Evolutionary conservation across 768 basidiomycete species (phyloP).

Genomic region (Tylopilus rubrobrunneus): DNA sequence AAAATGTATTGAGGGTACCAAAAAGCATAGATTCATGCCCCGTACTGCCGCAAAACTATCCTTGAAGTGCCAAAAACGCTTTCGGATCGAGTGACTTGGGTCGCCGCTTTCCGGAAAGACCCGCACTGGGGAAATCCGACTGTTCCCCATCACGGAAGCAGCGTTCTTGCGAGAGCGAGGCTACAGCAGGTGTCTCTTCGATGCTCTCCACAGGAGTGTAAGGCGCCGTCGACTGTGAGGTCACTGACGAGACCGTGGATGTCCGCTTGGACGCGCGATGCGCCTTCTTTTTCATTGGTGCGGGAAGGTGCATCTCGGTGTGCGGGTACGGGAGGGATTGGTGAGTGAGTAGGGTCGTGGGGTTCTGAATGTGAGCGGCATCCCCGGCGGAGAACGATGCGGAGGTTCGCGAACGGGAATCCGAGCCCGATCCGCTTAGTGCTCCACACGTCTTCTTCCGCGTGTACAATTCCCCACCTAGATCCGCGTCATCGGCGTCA

Average conservation of each 20-base stretch:
- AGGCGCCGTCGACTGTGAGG: conserved; percentile 45
- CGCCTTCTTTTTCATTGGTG: conserved; percentile 16
- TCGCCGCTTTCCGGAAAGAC: conserved; percentile 31
- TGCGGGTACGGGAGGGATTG: conserved; percentile 26
- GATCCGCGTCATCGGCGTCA: conserved; percentile 52
- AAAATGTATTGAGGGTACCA: too few relatives aligned
- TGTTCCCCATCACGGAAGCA: conserved; percentile 27
- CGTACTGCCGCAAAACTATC: neutral
- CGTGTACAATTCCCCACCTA: conserved; percentile 55
- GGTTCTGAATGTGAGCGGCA: conserved; percentile 20
- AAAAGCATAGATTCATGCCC: neutral
- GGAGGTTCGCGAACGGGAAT: conserved; percentile 61
- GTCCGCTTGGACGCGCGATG: conserved; percentile 26
- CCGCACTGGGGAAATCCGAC: conserved; percentile 36
- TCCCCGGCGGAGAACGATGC: conserved; percentile 38
- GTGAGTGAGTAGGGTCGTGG: conserved; percentile 21
- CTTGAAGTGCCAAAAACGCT: conserved; percentile 36
- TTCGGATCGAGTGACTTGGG: conserved; percentile 37
- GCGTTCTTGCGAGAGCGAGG: conserved; percentile 27
- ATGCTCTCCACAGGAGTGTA: conserved; percentile 33
- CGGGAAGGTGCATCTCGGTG: conserved; percentile 26
- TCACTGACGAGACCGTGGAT: conserved; percentile 37
- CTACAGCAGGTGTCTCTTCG: conserved; percentile 23
- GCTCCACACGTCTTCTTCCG: conserved; percentile 33
- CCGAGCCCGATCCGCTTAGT: conserved; percentile 43